Base-by-base conservation (phyloP, 176 grass and related monocot species). In the Bolboschoenus planiculmis region DNA sequence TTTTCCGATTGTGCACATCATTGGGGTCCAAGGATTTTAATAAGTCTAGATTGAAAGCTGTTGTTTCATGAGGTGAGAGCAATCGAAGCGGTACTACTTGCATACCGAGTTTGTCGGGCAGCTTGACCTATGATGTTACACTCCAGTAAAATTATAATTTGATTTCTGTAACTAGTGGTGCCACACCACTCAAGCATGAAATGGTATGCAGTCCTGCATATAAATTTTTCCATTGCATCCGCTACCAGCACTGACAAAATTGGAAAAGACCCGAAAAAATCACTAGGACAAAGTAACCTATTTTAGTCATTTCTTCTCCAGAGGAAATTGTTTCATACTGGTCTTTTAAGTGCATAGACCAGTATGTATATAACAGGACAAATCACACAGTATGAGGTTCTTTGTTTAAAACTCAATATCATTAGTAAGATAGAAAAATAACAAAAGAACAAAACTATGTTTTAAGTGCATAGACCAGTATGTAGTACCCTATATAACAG, bases 61-160 rank as follows among this genome's bases (percentile, higher is more conserved):
- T 93, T 74, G 88, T 91, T 85, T 95, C 90, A 18, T 88, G 63
- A 43, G 95, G 92, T 18, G 75, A 66, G 86, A 98, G 90, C 24
- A 64, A 85, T 39, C 86, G 78, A 62, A 98, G 92, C 3, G 95
- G 95, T 64, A 98, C 81, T 9, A 95, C 86, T 95, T 95, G 95
- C 87, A 95, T 86, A 0, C 92, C 95, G 81, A 98, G 78, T 85
- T 98, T 98, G 64, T 98, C 95, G 78, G 93, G 95, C 89, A 93
- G 88, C 80, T 92, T 93, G 47, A 98, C 84, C 95, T 98, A 83
- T 50, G 47, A 33, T 77, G 10, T 30, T 30, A 75, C 70, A 75
- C 1, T 75, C 43, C 30, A 40, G 42, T 16, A 48, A 74, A 29
- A 27, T 7, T 75, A 75, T 6, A 48, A 75, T 48, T 29, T 10